Conservation (phyloP, 345 rosid genomes). For the Eucalyptus rudis region DNA sequence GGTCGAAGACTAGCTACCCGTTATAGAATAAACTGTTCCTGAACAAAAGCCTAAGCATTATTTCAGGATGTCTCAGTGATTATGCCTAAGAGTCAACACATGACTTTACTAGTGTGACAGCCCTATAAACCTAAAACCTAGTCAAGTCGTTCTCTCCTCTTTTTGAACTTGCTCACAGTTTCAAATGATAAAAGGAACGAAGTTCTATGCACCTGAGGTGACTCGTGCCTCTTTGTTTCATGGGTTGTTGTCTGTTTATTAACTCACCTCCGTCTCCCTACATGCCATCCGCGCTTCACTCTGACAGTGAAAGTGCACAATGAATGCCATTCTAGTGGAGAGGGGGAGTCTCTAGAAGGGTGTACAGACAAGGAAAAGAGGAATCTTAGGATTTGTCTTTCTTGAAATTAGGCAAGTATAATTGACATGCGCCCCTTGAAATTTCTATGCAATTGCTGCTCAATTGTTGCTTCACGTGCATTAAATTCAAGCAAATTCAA, state of each 20-base stretch:
- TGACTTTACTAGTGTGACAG: not conserved
- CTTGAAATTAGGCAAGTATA: conserved; percentile 16
- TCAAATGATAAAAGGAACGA: not conserved
- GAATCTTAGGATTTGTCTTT: conserved; percentile 81
- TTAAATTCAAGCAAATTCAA: not conserved
- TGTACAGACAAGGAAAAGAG: conserved; percentile 52
- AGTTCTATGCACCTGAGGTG: conserved; percentile 22
- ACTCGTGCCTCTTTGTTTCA: conserved; percentile 47
- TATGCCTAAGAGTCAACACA: not conserved
- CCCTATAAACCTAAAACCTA: not conserved
- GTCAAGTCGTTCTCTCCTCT: not conserved
- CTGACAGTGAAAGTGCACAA: conserved; percentile 53
- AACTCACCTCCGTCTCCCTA: not conserved
- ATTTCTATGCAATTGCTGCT: conserved; percentile 35
- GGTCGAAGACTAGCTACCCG: not conserved
- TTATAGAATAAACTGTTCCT: not conserved
- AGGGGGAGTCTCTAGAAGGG: conserved; percentile 58
- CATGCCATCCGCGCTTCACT: not conserved
- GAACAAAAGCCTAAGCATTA: not conserved
- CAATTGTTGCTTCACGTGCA: conserved; percentile 5
- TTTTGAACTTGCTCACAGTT: not conserved
- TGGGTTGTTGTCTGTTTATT: conserved; percentile 62
- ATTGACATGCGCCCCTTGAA: conserved; percentile 22
- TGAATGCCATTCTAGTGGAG: conserved; percentile 24
- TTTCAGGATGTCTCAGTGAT: not conserved